Conservation (phyloP, 371 early-diverging fungal species). For the Mortierella sp. region DNA sequence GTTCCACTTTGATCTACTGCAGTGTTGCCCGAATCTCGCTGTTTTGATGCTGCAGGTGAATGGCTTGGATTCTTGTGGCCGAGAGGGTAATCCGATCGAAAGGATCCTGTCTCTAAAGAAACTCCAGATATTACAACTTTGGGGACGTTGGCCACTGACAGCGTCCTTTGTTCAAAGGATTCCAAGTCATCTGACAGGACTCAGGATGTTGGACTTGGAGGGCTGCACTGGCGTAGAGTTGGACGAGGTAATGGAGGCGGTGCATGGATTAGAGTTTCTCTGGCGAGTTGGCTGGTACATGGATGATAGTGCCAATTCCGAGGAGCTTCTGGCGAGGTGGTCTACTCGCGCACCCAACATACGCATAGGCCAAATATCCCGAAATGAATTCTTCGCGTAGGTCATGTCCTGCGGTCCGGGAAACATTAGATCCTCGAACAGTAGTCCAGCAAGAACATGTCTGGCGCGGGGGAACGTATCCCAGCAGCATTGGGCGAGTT, state of each 20-base stretch:
- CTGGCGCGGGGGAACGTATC: no score
- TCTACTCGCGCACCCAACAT: constrained; percentile 12
- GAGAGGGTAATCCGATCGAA: constrained; percentile 22
- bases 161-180: constrained; percentile 17
- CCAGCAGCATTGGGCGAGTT: no score
- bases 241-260: constrained; percentile 23
- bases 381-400: constrained; percentile 23
- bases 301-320: constrained; percentile 9
- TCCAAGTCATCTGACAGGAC: constrained; percentile 10
- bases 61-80: constrained; percentile 36
- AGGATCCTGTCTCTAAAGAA: constrained; percentile 23
- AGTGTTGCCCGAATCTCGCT: constrained; percentile 30
- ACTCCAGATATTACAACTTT: constrained; percentile 35
- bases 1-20: constrained; percentile 29
- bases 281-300: constrained; percentile 46
- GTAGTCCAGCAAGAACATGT: no score
- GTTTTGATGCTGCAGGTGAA: constrained; percentile 36
- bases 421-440: no score
- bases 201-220: constrained; percentile 44
- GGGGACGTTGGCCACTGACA: constrained; percentile 32
- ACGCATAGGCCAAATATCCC: constrained; percentile 19
- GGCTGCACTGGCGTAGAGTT: constrained; percentile 31
- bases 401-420: no score
- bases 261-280: constrained; percentile 24
- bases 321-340: constrained; percentile 16